Percentiles rank a stretch among this genome's conserved stretches.
phyloP scores from a whole-genome alignment of 768 basidiomycete genomes.

The Tremella yokohamensis region DNA sequence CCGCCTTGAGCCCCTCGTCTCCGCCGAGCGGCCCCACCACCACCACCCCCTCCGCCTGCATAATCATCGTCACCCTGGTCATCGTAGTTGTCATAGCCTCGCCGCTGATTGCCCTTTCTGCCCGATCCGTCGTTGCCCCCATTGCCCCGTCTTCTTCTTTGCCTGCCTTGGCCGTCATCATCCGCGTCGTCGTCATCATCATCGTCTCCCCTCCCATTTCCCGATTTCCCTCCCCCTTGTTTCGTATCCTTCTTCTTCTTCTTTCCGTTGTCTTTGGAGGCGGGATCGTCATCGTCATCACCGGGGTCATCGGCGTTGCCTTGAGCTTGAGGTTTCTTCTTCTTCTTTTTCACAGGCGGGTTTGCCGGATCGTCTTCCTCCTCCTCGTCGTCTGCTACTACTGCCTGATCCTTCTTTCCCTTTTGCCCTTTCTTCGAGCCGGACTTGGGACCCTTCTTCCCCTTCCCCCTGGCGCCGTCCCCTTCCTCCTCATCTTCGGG shows the following conservation, averaged over 20 bases:
- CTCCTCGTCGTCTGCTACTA: too few relatives aligned
- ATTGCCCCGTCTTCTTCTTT: not conserved
- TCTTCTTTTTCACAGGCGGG: too few relatives aligned
- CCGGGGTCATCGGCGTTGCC: too few relatives aligned
- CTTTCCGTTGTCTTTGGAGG: not conserved
- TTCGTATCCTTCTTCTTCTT: not conserved
- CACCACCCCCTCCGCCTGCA: too few relatives aligned
- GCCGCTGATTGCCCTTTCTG: not conserved
- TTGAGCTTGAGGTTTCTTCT: too few relatives aligned
- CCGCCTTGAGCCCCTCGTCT: too few relatives aligned
- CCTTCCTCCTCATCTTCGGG: conserved; percentile 1
- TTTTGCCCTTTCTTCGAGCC: not conserved
- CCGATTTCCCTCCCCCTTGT: not conserved
- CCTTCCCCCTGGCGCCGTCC: not conserved
- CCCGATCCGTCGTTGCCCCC: not conserved
- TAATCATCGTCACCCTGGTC: too few relatives aligned
- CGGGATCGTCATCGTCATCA: too few relatives aligned
- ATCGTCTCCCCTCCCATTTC: conserved; percentile 6
- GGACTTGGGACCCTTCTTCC: not conserved
- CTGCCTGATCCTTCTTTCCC: conserved; percentile 4
- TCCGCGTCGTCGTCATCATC: conserved; percentile 1
- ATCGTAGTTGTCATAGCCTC: not conserved
- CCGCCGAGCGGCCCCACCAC: too few relatives aligned
- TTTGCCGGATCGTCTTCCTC: too few relatives aligned
- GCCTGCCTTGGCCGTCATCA: not conserved